These are phyloP conservation scores for Clonostachys chloroleuca DNA, from an alignment of 2,329 filamentous ascomycete genomes.

Conservation along the genomic window DNA sequence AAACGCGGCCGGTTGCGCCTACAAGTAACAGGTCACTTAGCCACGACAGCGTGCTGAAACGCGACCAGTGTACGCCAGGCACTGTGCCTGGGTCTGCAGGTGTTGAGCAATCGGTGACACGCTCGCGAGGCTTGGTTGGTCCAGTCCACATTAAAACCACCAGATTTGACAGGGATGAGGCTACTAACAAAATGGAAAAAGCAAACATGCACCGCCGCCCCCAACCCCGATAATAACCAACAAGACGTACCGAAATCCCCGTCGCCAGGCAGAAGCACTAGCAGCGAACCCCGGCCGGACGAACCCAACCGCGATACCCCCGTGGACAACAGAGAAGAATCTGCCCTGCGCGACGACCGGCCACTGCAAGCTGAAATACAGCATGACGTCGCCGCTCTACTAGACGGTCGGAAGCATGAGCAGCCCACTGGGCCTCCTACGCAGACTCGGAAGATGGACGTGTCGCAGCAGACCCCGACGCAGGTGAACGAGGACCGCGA, in stretches of 20 bases:
- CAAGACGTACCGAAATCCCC: neutral
- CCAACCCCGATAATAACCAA: neutral
- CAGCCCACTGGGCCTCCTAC: neutral
- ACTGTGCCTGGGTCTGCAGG: no score
- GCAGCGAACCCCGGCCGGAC: neutral
- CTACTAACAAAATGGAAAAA: slow-evolving; percentile 2
- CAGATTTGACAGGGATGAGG: slow-evolving; percentile 1
- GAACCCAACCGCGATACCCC: neutral
- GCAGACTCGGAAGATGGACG: slow-evolving; percentile 29
- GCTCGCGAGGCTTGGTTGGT: neutral
- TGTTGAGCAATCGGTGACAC: no score
- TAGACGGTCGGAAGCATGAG: neutral
- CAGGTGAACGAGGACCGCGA: slow-evolving; percentile 53
- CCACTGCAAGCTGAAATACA: slow-evolving; percentile 8
- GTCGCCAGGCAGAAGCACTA: neutral
- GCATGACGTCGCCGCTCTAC: slow-evolving; percentile 1
- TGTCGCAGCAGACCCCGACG: slow-evolving; percentile 48
- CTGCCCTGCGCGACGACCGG: slow-evolving; percentile 8
- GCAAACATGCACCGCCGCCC: slow-evolving; percentile 1
- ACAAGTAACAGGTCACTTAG: no score
- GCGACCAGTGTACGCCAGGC: no score
- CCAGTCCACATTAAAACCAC: neutral
- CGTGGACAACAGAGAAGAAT: neutral
- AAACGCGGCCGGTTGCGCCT: no score
- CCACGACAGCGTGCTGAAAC: no score